Conservation (phyloP, 2,329 filamentous ascomycete genomes). For the Ampelomyces quisqualis region DNA sequence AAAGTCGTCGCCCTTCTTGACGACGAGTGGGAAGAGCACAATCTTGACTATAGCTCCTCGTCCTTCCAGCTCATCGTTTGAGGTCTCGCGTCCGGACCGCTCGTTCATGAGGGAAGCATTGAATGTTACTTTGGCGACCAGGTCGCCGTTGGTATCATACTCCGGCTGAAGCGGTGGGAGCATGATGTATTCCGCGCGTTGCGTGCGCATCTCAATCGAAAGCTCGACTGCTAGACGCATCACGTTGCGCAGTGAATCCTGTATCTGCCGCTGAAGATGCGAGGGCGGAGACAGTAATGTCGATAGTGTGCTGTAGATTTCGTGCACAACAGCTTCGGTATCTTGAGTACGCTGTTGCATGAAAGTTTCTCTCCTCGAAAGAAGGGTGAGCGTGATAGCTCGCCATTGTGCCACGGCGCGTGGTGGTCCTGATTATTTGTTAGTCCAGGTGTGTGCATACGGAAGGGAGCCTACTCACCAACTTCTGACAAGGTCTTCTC, state of each 20-base stretch:
- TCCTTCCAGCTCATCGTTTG: constrained; percentile 78
- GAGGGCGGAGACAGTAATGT: constrained; percentile 83
- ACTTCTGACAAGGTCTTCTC: constrained; percentile 91
- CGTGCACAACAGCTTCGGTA: constrained; percentile 92
- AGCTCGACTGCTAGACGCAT: constrained; percentile 86
- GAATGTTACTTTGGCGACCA: constrained; percentile 84
- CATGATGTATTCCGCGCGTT: constrained; percentile 98
- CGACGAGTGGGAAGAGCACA: constrained; percentile 92
- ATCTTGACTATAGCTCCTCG: constrained; percentile 79
- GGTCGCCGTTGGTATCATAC: constrained; percentile 89
- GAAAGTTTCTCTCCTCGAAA: constrained; percentile 79
- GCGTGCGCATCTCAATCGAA: constrained; percentile 94
- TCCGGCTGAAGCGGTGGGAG: constrained; percentile 90
- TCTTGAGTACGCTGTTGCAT: constrained; percentile 79
- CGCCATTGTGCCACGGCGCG: constrained; percentile 97
- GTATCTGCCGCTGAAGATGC: constrained; percentile 76
- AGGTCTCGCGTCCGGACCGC: constrained; percentile 68
- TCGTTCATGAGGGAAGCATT: constrained; percentile 95
- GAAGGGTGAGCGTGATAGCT: constrained; percentile 86
- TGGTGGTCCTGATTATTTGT: constrained; percentile 56
- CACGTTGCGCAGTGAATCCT: constrained; percentile 81
- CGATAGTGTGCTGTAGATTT: constrained; percentile 80
- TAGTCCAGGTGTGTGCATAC: constrained; percentile 5
- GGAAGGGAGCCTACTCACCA: constrained; percentile 46
- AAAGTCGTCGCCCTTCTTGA: constrained; percentile 89